These are phyloP conservation scores for Backusella tarrabulga DNA, from an alignment of 192 early-diverging fungal genomes.

Conservation along the genomic window DNA sequence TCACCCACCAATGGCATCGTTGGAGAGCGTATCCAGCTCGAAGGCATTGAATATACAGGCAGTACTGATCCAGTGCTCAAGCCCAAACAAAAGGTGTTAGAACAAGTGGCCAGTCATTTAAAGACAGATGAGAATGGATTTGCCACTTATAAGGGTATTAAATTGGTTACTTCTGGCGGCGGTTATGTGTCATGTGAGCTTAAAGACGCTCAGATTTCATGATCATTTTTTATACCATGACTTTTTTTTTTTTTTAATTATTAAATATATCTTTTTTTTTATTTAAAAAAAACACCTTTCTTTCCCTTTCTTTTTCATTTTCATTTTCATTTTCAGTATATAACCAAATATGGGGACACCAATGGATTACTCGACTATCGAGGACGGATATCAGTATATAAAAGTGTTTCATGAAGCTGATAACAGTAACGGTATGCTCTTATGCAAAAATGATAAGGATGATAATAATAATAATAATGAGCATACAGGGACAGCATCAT, in stretches of 20 bases:
- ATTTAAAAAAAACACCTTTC: background rate
- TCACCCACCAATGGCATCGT: slow-evolving; percentile 47
- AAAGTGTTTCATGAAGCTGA: background rate
- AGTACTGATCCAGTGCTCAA: slow-evolving; percentile 17
- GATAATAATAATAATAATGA: no score
- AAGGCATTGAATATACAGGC: slow-evolving; percentile 38
- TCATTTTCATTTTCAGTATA: background rate
- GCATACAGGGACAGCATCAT: background rate
- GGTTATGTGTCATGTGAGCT: slow-evolving; percentile 18
- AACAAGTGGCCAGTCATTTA: slow-evolving; percentile 17
- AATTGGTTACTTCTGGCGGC: slow-evolving; percentile 8
- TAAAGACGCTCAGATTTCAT: slow-evolving; percentile 26
- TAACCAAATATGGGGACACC: background rate
- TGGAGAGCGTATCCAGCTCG: slow-evolving; percentile 54
- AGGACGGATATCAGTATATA: background rate
- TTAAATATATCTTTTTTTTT: background rate
- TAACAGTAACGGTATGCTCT: background rate
- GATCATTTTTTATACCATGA: background rate
- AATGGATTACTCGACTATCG: background rate
- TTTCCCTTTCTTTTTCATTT: background rate
- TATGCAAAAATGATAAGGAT: background rate
- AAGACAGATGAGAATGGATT: slow-evolving; percentile 15
- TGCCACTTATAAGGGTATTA: slow-evolving; percentile 28
- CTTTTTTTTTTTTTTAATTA: background rate
- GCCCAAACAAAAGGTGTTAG: slow-evolving; percentile 32